Percentiles rank a stretch among this genome's conserved stretches.
These are phyloP conservation scores for Ogataea nonfermentans DNA, from an alignment of 805 yeast species.

Conservation along the genomic window DNA sequence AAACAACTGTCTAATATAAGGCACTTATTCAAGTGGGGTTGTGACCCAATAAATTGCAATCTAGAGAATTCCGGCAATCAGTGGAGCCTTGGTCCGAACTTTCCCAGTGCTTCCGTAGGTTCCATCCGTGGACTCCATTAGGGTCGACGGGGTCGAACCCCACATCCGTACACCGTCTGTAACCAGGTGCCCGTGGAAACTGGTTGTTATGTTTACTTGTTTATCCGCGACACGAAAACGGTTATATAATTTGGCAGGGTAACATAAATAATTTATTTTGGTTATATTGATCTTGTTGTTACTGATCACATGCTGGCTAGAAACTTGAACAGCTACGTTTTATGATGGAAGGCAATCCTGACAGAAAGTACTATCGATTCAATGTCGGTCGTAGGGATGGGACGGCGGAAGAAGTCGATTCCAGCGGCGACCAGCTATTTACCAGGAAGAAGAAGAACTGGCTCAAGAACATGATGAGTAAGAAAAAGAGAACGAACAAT, in stretches of 20 bases:
- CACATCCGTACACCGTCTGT: too few relatives aligned
- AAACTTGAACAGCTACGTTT: too few relatives aligned
- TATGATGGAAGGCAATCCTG: not conserved
- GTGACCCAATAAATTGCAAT: too few relatives aligned
- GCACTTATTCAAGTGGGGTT: too few relatives aligned
- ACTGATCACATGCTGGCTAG: not conserved
- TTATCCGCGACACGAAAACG: slow-evolving; percentile 10
- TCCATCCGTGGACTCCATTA: too few relatives aligned
- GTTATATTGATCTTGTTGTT: not conserved
- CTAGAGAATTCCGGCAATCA: too few relatives aligned
- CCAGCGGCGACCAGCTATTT: slow-evolving; percentile 12
- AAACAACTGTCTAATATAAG: too few relatives aligned
- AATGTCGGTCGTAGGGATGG: slow-evolving; percentile 8
- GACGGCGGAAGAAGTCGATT: not conserved
- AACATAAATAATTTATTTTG: not conserved
- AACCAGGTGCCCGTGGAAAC: slow-evolving; percentile 1
- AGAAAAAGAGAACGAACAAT: slow-evolving; percentile 4
- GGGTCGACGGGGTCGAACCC: too few relatives aligned
- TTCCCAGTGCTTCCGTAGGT: too few relatives aligned
- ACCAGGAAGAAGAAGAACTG: slow-evolving; percentile 11
- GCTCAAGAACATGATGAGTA: slow-evolving; percentile 6
- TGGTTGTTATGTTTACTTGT: slow-evolving; percentile 9
- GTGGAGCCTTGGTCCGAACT: too few relatives aligned
- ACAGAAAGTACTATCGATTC: slow-evolving; percentile 10
- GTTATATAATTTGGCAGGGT: slow-evolving; percentile 8